Conservation (phyloP, 306 rosid species). For the Medicago arabica region DNA sequence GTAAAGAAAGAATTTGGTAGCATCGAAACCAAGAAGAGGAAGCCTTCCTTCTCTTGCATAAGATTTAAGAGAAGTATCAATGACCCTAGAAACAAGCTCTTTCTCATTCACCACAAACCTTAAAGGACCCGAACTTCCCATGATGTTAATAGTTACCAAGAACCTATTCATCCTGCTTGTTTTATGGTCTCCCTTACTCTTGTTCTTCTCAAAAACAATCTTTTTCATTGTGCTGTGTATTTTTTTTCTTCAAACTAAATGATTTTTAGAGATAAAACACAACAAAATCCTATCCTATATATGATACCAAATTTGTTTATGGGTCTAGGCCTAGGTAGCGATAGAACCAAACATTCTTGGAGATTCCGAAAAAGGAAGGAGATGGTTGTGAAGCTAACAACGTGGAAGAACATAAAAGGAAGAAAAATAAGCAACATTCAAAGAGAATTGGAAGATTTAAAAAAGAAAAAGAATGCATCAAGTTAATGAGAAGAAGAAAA, state of each 20-base stretch:
- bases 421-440: conserved; percentile 39
- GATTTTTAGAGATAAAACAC: background rate
- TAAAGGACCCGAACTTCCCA: conserved; percentile 90
- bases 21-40: conserved; percentile 76
- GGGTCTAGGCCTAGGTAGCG: conserved; percentile 52
- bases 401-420: conserved; percentile 46
- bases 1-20: conserved; percentile 69
- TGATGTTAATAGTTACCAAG: conserved; percentile 68
- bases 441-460: conserved; percentile 19
- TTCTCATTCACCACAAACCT: conserved; percentile 76
- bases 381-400: conserved; percentile 6
- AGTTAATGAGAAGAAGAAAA: background rate
- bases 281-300: too few relatives aligned
- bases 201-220: conserved; percentile 43
- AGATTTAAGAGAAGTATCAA: conserved; percentile 70
- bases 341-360: conserved; percentile 45
- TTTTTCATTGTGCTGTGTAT: conserved; percentile 22
- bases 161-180: conserved; percentile 45
- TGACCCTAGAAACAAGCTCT: conserved; percentile 71
- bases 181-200: conserved; percentile 27
- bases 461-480: conserved; percentile 18
- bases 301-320: conserved; percentile 15
- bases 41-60: conserved; percentile 91
- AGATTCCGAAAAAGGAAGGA: conserved; percentile 42
- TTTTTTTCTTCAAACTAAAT: background rate